phyloP scores from a whole-genome alignment of 1,284 basidiomycete genomes.

The Rhodotorula mucilaginosa region DNA sequence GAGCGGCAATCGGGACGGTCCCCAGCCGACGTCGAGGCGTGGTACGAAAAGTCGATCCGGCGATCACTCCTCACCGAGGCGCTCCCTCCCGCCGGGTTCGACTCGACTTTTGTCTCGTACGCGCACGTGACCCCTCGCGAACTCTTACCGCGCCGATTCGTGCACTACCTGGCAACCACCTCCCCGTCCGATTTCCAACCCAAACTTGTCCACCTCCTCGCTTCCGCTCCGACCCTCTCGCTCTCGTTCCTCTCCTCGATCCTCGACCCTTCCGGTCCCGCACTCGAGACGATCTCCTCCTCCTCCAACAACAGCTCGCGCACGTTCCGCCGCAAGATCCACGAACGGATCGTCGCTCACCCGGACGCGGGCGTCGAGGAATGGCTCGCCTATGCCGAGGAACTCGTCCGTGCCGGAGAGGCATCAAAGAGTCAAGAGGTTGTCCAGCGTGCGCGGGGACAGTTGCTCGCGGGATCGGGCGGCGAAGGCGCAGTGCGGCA shows the following conservation, averaged over 20 bases:
- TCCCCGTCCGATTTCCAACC: constrained; percentile 9
- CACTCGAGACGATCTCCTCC: not conserved
- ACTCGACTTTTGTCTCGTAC: constrained; percentile 10
- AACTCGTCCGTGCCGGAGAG: constrained; percentile 15
- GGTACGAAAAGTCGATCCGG: constrained; percentile 31
- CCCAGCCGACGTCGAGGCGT: not conserved
- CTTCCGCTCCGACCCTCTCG: constrained; percentile 18
- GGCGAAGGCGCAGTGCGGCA: constrained; percentile 10
- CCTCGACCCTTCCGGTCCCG: constrained; percentile 7
- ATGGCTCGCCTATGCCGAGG: constrained; percentile 32
- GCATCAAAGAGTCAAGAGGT: constrained; percentile 19
- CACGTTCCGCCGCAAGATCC: constrained; percentile 19
- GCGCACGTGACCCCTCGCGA: constrained; percentile 24
- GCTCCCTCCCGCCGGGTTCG: constrained; percentile 25
- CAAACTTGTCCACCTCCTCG: constrained; percentile 19
- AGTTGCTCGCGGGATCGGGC: not conserved
- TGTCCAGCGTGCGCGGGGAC: constrained; percentile 15
- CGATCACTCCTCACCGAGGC: constrained; percentile 30
- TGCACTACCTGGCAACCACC: constrained; percentile 17
- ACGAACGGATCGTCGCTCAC: constrained; percentile 24
- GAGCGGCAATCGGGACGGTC: not conserved
- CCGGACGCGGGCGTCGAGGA: constrained; percentile 21
- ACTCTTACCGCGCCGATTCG: constrained; percentile 30
- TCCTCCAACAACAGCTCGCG: not conserved
- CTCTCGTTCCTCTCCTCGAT: constrained; percentile 20